Evolutionary conservation across 108 stramenopile species (phyloP).

Genomic region (Skeletonema marinoi): DNA sequence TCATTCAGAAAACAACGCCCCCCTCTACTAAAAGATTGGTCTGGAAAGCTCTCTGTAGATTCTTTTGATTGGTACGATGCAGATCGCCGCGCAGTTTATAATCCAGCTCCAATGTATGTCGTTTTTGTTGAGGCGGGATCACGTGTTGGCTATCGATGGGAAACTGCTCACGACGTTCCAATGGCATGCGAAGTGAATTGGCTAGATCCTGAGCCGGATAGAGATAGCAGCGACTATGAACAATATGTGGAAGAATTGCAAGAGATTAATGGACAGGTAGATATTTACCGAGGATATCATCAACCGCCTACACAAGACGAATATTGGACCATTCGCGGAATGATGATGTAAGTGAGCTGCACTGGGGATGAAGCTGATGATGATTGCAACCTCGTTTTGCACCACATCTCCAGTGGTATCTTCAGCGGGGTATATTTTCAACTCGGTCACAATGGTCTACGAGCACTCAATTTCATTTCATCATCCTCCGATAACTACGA

Average conservation of each 20-base stretch:
- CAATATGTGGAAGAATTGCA: neutral
- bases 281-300: neutral
- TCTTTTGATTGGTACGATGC: neutral
- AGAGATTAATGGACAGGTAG: neutral
- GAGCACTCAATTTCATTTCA: conserved; percentile 1
- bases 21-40: neutral
- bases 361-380: no score
- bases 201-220: neutral
- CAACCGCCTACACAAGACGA: neutral
- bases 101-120: neutral
- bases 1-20: neutral
- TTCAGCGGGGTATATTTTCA: neutral
- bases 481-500: neutral
- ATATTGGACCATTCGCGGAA: neutral
- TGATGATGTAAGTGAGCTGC: neutral
- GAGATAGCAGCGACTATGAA: neutral
- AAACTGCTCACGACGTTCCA: neutral
- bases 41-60: neutral
- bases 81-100: neutral
- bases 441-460: conserved; percentile 12
- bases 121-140: neutral
- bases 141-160: neutral
- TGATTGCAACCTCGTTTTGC: no score
- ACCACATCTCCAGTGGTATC: no score
- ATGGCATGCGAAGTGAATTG: neutral